Base-by-base conservation (phyloP, 192 early-diverging fungal species). In the Lunasporangiospora selenospora region DNA sequence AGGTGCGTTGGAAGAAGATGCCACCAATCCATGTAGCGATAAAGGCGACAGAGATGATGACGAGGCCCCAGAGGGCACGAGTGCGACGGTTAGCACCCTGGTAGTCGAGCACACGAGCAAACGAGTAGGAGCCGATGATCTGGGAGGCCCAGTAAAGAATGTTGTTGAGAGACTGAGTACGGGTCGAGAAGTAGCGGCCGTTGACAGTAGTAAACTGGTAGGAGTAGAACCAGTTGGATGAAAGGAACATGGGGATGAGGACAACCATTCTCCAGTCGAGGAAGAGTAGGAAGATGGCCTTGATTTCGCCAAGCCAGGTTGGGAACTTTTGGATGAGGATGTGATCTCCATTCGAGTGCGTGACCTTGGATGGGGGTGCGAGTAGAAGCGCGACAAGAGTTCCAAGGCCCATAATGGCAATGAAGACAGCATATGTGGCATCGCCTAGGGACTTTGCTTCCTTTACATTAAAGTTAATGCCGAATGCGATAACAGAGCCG, bases 191-290 rank as follows among this genome's bases (percentile, higher is more conserved):
- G 55, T 85, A 80, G 18, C 62, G 57, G 3, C 83, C 85, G 51
- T 91, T 88, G 50, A 81, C 79, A 23, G 59, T 73, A 7, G 77
- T 65, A 75, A 87, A 89, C 63, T 92, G 87, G 65, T 89, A 89
- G 2, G 84, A 79, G 67, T 90, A 91, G 80, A 89, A 88, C 84
- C 89, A 90, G 65, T 93, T 93, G 61, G 86, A 87, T 13, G 83
- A 78, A 4, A 85, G 29, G 62, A 84, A 89, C 62, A 88, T 69
- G 33, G 90, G 90, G 24, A 83, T 76, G 6, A 92, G 77, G 36
- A 82, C 41, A 15, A 91, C 26, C 71, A 90, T 86, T 48, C 80
- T 79, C 75, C 77, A 84, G 70, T 90, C 77, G 30, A 70, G 39
- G 65, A 89, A 88, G 33, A 89, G 77, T 38, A 73, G 67, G 21